phyloP scores from a whole-genome alignment of 768 basidiomycete species.

The Suillus decipiens region DNA sequence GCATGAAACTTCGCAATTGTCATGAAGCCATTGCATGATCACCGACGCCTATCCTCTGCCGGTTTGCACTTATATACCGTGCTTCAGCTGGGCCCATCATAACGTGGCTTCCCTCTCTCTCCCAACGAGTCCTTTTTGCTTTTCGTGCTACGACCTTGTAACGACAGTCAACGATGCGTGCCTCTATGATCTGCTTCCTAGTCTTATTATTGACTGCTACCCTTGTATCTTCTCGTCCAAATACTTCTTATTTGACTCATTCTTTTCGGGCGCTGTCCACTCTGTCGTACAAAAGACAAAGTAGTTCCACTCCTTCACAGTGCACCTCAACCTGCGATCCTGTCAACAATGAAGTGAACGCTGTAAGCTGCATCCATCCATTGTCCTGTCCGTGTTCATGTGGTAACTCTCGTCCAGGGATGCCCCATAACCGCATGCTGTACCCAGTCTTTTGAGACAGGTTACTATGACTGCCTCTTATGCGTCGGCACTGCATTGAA shows the following conservation, averaged over 20 bases:
- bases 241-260: slow-evolving; percentile 11
- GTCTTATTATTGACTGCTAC: slow-evolving; percentile 11
- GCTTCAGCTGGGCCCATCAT: too few species aligned
- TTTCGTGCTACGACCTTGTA: not conserved
- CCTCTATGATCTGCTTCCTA: slow-evolving; percentile 1
- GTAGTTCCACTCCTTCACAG: slow-evolving; percentile 18
- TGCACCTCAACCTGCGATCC: slow-evolving; percentile 26
- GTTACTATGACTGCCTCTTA: too few species aligned
- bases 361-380: slow-evolving; percentile 14
- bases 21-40: too few species aligned
- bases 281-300: slow-evolving; percentile 19
- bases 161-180: slow-evolving; percentile 20
- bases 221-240: slow-evolving; percentile 9
- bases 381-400: too few species aligned
- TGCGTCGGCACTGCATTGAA: too few species aligned
- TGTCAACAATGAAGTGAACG: slow-evolving; percentile 22
- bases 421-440: too few species aligned
- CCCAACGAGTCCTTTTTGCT: slow-evolving; percentile 1
- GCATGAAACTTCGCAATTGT: too few species aligned
- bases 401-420: too few species aligned
- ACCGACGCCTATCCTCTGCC: too few species aligned
- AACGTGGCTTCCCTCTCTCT: not conserved
- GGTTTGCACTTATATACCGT: too few species aligned
- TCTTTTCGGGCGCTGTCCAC: slow-evolving; percentile 9
- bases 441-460: too few species aligned